phyloP scores from a whole-genome alignment of 2,329 filamentous ascomycete genomes.

The Cladosporium colombiae region DNA sequence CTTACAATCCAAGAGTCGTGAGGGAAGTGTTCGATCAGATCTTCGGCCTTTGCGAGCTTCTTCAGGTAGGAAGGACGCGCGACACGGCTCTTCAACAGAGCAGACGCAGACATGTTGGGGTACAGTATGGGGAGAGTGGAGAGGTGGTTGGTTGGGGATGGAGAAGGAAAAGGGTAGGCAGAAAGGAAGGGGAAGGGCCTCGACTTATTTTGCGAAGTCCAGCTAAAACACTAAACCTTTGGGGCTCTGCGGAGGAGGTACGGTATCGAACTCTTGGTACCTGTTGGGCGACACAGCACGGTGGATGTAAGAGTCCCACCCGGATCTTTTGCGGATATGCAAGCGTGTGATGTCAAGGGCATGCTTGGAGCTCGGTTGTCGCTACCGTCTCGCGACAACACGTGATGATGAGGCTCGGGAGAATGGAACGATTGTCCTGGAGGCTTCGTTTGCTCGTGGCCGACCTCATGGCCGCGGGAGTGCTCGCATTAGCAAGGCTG shows the following conservation, averaged over 20 bases:
- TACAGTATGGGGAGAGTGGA: conserved; percentile 15
- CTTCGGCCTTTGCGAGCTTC: conserved; percentile 77
- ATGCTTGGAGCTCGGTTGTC: conserved; percentile 1
- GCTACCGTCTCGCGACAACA: not conserved
- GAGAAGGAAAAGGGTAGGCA: not conserved
- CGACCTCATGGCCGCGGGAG: conserved; percentile 18
- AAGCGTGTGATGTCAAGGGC: conserved; percentile 14
- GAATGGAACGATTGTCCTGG: conserved; percentile 5
- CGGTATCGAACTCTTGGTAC: conserved; percentile 16
- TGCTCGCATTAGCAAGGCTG: not conserved
- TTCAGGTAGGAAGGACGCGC: conserved; percentile 74
- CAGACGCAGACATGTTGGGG: conserved; percentile 43
- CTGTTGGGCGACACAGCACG: conserved; percentile 7
- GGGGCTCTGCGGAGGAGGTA: conserved; percentile 5
- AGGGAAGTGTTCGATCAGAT: conserved; percentile 78
- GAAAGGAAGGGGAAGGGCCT: not conserved
- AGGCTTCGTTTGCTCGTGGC: not conserved
- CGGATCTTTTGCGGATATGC: conserved; percentile 15
- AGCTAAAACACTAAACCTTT: conserved; percentile 9
- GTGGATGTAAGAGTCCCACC: not conserved
- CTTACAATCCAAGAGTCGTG: conserved; percentile 45
- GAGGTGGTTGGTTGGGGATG: conserved; percentile 5
- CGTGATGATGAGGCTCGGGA: conserved; percentile 7
- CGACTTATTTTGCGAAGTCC: conserved; percentile 21
- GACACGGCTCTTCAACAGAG: conserved; percentile 73